phyloP scores from a whole-genome alignment of 306 rosid genomes.

The Fagus sylvatica region DNA sequence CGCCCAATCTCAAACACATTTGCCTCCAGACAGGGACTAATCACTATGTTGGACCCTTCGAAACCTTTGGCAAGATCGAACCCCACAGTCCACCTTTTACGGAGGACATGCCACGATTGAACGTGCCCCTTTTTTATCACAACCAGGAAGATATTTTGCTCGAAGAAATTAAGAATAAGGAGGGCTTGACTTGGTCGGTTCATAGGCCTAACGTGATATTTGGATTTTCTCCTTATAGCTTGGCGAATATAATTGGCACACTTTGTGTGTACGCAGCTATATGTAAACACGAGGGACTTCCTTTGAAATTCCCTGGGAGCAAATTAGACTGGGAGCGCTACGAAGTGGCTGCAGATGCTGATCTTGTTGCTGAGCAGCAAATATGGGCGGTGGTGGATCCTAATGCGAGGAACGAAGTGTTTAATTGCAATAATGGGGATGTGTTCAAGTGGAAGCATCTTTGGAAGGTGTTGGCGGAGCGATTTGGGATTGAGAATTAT shows the following conservation, averaged over 20 bases:
- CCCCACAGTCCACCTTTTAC: slow-evolving; percentile 56
- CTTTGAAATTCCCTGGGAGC: slow-evolving; percentile 53
- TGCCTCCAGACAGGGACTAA: slow-evolving; percentile 64
- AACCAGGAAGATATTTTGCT: slow-evolving; percentile 42
- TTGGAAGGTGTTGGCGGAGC: slow-evolving; percentile 65
- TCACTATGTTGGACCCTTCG: slow-evolving; percentile 58
- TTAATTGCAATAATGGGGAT: slow-evolving; percentile 60
- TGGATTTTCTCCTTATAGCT: slow-evolving; percentile 65
- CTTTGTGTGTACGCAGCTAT: slow-evolving; percentile 61
- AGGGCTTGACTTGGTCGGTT: slow-evolving; percentile 57
- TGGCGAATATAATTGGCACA: slow-evolving; percentile 52
- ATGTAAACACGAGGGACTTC: slow-evolving; percentile 57
- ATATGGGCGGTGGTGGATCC: slow-evolving; percentile 77
- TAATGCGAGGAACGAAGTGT: slow-evolving; percentile 55
- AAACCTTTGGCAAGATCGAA: slow-evolving; percentile 23
- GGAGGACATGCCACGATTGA: slow-evolving; percentile 62
- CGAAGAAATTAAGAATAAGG: slow-evolving; percentile 44
- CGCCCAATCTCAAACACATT: slow-evolving; percentile 67
- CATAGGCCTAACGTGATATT: slow-evolving; percentile 53
- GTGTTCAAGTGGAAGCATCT: slow-evolving; percentile 64
- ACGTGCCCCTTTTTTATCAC: slow-evolving; percentile 52
- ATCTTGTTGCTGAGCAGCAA: slow-evolving; percentile 75
- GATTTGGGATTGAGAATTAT: slow-evolving; percentile 58
- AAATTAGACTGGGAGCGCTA: slow-evolving; percentile 50
- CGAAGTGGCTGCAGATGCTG: slow-evolving; percentile 50